Percentiles rank a stretch among this genome's conserved stretches.
phyloP scores from a whole-genome alignment of 176 grass and related monocot genomes.

The Raddia guianensis region DNA sequence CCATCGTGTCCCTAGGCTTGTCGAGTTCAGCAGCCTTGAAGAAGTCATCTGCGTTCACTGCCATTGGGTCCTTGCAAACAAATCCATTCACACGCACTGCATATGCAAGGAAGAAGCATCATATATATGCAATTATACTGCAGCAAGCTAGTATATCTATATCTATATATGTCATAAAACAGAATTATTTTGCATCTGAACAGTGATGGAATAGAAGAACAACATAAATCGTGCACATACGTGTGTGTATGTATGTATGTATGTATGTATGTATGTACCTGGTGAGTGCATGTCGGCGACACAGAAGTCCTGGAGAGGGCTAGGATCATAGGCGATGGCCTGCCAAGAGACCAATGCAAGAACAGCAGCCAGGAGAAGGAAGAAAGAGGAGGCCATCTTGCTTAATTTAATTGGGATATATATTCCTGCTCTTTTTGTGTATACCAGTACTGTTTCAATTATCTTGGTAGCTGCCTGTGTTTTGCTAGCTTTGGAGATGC shows the following conservation, averaged over 20 bases:
- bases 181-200: neutral
- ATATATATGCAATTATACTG: neutral
- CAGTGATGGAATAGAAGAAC: too few species aligned
- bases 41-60: slow-evolving; percentile 17
- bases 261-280: neutral
- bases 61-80: slow-evolving; percentile 34
- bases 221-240: too few species aligned
- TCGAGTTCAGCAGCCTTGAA: slow-evolving; percentile 23
- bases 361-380: neutral
- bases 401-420: too few species aligned
- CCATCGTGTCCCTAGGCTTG: slow-evolving; percentile 15
- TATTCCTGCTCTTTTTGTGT: too few species aligned
- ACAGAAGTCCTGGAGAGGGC: slow-evolving; percentile 37
- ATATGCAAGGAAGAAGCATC: neutral
- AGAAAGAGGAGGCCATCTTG: slow-evolving; percentile 13
- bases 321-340: slow-evolving; percentile 16
- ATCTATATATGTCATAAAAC: neutral
- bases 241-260: too few species aligned
- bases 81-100: slow-evolving; percentile 38
- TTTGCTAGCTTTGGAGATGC: too few species aligned
- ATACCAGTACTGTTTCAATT: too few species aligned
- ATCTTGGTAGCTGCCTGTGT: neutral
- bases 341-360: slow-evolving; percentile 2
- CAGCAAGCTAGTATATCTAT: neutral
- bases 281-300: neutral